Conservation (phyloP, 495 filamentous ascomycete species). For the Tuber borchii region DNA sequence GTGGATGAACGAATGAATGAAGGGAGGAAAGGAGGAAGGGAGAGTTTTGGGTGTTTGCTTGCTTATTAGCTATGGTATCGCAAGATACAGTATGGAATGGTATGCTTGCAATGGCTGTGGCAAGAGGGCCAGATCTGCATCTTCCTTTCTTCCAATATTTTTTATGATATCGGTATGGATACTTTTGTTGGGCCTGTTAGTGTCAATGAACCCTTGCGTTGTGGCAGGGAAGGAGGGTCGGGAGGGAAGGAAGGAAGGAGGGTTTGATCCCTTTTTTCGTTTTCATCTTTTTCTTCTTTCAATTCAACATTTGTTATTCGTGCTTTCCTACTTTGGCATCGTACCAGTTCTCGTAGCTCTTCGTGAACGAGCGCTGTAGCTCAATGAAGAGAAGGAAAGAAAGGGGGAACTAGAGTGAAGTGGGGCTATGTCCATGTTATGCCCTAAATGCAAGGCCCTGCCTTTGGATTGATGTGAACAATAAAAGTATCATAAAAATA, state of each 20-base stretch:
- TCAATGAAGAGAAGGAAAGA: neutral
- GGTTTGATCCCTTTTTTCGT: neutral
- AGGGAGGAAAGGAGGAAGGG: neutral
- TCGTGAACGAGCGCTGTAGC: neutral
- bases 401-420: neutral
- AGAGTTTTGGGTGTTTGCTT: neutral
- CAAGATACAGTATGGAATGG: neutral
- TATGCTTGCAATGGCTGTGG: neutral
- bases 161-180: neutral
- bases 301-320: neutral
- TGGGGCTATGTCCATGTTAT: neutral
- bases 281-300: neutral
- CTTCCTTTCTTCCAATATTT: neutral
- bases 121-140: neutral
- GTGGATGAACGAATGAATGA: neutral
- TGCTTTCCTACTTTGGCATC: neutral
- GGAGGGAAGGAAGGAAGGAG: neutral
- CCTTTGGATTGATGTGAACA: neutral
- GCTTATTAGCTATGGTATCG: neutral
- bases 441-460: neutral
- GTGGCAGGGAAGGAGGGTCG: neutral
- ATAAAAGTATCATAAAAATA: neutral
- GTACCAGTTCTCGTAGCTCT: too few relatives aligned
- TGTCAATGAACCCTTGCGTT: neutral
- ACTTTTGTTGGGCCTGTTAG: neutral